phyloP scores from a whole-genome alignment of 2,329 filamentous ascomycete genomes.

The Lasiodiplodia gonubiensis region DNA sequence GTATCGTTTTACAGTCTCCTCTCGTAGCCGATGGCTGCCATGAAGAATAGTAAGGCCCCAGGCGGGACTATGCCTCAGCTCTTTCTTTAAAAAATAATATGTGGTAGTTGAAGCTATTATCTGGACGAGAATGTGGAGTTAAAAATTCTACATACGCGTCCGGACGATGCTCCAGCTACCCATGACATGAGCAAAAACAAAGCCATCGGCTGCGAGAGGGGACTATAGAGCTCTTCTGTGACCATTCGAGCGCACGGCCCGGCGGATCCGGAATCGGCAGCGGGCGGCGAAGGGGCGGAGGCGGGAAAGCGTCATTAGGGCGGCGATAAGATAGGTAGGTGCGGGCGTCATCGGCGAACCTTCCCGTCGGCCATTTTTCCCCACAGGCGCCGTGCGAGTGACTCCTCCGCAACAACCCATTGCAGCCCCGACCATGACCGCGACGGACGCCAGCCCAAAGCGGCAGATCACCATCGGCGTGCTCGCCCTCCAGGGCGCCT shows the following conservation, averaged over 20 bases:
- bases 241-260: background rate
- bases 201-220: background rate
- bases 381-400: conserved; percentile 1
- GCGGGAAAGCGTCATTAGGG: conserved; percentile 8
- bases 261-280: conserved; percentile 3
- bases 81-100: too few species aligned
- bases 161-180: too few species aligned
- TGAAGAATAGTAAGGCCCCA: too few species aligned
- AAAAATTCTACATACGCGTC: too few species aligned
- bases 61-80: too few species aligned
- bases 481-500: conserved; percentile 86
- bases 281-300: background rate
- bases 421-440: conserved; percentile 17
- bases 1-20: too few species aligned
- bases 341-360: conserved; percentile 23
- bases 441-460: conserved; percentile 14
- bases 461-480: conserved; percentile 61
- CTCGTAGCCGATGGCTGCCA: too few species aligned
- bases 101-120: too few species aligned
- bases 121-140: too few species aligned
- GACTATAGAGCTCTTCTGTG: background rate
- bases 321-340: conserved; percentile 21
- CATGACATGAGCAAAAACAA: too few species aligned
- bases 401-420: conserved; percentile 16
- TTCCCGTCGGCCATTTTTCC: conserved; percentile 10